Evolutionary conservation across 2,329 filamentous ascomycete genomes (phyloP), one percentile per base, ranked within the genome.

Genomic region (Domatiomyces catenatus): DNA sequence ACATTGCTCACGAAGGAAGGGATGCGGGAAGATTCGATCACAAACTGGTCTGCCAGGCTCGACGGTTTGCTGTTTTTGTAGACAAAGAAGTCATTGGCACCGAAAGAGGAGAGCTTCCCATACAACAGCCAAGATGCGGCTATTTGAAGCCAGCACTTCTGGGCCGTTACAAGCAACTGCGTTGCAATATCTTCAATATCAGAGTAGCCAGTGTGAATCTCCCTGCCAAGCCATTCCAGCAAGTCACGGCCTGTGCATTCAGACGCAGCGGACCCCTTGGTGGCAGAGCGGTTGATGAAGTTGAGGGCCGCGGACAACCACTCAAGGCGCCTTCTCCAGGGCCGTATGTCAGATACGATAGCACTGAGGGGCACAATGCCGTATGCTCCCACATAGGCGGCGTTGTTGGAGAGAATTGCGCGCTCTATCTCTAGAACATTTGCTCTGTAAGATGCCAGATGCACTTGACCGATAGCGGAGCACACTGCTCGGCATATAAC

Each of bases 131-230:
- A 98, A 22, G 85, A 84, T 3, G 87, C 85, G 8, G 93, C 75
- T 62, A 94, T 88, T 64, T 87, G 85, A 62, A 96, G 71, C 92
- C 92, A 98, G 7, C 89, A 84, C 26, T 79, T 84, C 68, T 98
- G 90, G 0, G 88, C 89, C 19, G 86, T 72, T 12, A 72, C 76
- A n/a, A 86, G 76, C 36, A 96, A 70, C 52, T 82, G 79, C 55
- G 80, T 69, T 0, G 87, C 83, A 42, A 85, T 81, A 52, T 80
- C 77, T 62, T 90, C 86, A 50, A 98, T 80, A 61, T 95, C 88
- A 6, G 79, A 73, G 65, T 93, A 96, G 12, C 92, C 92, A 5
- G 90, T 96, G 64, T 87, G 84, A 50, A 87, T 73, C 66, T 90
- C 85, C 12, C 71, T 69, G 28, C 87, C 77, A 48, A 96, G 68